Evolutionary conservation across 2,329 filamentous ascomycete genomes (phyloP).

Genomic region (Ceratocystis colombiana): DNA sequence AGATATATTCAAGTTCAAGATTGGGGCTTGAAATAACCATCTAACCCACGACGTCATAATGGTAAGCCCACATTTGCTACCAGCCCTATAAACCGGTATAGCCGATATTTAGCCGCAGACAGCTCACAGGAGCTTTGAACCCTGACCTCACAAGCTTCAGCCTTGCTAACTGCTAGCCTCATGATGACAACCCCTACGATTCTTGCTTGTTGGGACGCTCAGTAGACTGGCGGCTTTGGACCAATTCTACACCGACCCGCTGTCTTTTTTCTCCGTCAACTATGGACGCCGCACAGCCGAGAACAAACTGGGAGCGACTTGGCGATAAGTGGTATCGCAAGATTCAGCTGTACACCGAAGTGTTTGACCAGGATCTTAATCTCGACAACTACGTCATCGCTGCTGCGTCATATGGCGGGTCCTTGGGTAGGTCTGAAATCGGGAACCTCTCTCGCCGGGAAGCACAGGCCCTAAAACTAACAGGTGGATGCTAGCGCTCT

Average conservation of each 20-base stretch:
- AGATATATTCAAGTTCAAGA: too few species aligned
- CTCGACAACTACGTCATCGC: conserved; percentile 88
- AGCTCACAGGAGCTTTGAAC: background rate
- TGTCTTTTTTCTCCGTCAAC: conserved; percentile 6
- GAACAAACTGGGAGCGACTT: conserved; percentile 87
- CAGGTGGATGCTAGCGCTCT: conserved; percentile 52
- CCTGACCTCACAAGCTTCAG: background rate
- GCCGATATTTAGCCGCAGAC: conserved; percentile 14
- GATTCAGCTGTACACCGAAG: conserved; percentile 79
- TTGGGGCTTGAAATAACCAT: background rate
- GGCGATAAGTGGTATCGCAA: conserved; percentile 94
- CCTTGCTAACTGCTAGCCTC: conserved; percentile 4
- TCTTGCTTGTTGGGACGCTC: background rate
- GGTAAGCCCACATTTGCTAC: background rate
- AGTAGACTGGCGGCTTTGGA: background rate
- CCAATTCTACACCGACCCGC: background rate
- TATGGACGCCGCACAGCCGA: conserved; percentile 55
- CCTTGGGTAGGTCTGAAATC: conserved; percentile 57
- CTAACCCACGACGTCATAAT: conserved; percentile 10
- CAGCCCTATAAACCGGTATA: background rate
- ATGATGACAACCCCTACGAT: background rate
- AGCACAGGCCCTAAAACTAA: background rate
- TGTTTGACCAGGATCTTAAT: conserved; percentile 89
- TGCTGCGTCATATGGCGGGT: conserved; percentile 86
- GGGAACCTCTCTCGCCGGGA: conserved; percentile 2